A percentile compares a stretch with the other conserved stretches of the same genome.
Conservation (phyloP, 163 green algal genomes). For the Scenedesmus sp. region DNA sequence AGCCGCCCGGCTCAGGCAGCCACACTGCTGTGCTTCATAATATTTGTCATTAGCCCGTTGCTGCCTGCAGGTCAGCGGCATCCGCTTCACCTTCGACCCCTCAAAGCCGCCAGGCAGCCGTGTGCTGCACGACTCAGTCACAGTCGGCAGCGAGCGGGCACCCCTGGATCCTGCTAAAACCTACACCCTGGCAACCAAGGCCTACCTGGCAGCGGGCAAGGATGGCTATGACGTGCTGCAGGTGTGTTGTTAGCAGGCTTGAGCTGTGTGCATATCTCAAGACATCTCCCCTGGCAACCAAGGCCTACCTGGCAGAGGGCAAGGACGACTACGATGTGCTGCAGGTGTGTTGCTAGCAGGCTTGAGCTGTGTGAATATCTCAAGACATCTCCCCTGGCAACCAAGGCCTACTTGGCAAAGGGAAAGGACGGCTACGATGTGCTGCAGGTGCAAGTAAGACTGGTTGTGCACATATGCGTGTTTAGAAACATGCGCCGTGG, state of each 20-base stretch:
- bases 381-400: constrained; percentile 70
- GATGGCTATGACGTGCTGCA: constrained; percentile 76
- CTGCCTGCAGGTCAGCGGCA: constrained; percentile 64
- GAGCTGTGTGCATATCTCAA: too few relatives aligned
- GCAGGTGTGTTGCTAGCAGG: too few relatives aligned
- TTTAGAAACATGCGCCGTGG: background rate
- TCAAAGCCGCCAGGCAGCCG: constrained; percentile 57
- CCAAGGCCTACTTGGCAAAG: constrained; percentile 79
- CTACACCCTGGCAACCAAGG: constrained; percentile 80
- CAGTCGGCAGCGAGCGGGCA: constrained; percentile 49
- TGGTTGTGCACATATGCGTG: background rate
- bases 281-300: constrained; percentile 75
- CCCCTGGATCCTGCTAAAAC: constrained; percentile 60
- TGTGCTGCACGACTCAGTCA: constrained; percentile 67
- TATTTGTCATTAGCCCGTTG: too few relatives aligned
- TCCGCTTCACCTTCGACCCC: constrained; percentile 80
- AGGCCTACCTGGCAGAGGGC: constrained; percentile 78
- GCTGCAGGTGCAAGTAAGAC: background rate
- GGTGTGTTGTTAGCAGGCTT: too few relatives aligned
- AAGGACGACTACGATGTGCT: constrained; percentile 81
- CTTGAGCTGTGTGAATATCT: too few relatives aligned
- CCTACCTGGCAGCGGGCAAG: constrained; percentile 80
- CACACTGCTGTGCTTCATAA: background rate
- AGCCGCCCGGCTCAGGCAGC: constrained; percentile 46
- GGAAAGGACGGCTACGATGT: constrained; percentile 83